phyloP scores from a whole-genome alignment of 1,139 yeast species.

The Kodamaea fungicola region DNA sequence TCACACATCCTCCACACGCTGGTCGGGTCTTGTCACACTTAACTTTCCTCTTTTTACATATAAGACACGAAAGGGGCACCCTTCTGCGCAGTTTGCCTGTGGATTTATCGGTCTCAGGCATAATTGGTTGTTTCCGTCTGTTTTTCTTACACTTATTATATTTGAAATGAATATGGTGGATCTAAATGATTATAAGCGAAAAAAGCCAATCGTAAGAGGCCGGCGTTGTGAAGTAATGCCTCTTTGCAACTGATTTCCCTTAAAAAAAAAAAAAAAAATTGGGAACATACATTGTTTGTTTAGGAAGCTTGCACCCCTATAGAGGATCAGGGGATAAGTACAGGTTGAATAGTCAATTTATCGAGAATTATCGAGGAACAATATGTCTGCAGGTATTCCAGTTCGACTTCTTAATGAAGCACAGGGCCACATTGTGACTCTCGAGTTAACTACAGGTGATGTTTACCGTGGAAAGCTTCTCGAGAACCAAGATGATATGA shows the following conservation, averaged over 20 bases:
- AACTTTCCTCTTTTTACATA: constrained; percentile 44
- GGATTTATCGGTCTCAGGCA: constrained; percentile 7
- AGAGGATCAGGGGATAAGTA: too few species aligned
- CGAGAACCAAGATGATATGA: constrained; percentile 92
- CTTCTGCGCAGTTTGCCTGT: constrained; percentile 25
- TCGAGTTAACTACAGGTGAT: constrained; percentile 84
- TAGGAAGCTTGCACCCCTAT: too few species aligned
- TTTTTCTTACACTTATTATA: too few species aligned
- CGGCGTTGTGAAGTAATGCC: not conserved
- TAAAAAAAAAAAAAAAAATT: not conserved
- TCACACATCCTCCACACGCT: constrained; percentile 42
- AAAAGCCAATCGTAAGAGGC: not conserved
- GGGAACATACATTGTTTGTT: not conserved
- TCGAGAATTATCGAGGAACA: constrained; percentile 3
- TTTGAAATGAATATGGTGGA: too few species aligned
- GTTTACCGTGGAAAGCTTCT: constrained; percentile 81
- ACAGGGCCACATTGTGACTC: constrained; percentile 79
- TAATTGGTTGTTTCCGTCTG: too few species aligned
- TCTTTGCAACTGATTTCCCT: not conserved
- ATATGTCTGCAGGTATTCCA: constrained; percentile 70
- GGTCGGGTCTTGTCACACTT: constrained; percentile 45
- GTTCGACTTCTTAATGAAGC: constrained; percentile 86
- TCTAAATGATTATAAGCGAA: not conserved
- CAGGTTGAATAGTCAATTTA: not conserved
- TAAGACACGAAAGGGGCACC: constrained; percentile 41